These are phyloP conservation scores for Russula abietina DNA, from an alignment of 768 basidiomycete species.

Conservation along the genomic window DNA sequence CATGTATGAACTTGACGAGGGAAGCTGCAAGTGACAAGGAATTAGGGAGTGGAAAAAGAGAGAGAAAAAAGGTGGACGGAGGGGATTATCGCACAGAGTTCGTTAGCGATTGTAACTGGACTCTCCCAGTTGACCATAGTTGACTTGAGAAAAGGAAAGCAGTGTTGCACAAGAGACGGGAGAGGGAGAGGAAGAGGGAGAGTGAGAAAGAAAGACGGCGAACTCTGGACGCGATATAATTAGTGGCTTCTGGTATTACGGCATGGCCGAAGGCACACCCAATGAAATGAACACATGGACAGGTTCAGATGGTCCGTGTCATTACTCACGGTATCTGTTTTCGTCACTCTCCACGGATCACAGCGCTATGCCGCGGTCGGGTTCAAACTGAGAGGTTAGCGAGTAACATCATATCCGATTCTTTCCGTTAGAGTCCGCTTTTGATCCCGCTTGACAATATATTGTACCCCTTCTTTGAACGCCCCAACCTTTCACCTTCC, in stretches of 20 bases:
- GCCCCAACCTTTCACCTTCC: not conserved
- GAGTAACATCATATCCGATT: too few relatives aligned
- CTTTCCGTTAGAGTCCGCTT: too few relatives aligned
- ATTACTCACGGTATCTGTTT: too few relatives aligned
- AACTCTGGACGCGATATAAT: not conserved
- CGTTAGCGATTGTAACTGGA: slow-evolving; percentile 5
- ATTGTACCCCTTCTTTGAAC: not conserved
- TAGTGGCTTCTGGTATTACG: not conserved
- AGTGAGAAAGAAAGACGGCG: not conserved
- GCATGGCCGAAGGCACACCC: not conserved
- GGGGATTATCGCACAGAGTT: slow-evolving; percentile 5
- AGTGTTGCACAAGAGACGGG: not conserved
- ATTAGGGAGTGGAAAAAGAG: too few relatives aligned
- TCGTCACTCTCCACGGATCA: not conserved
- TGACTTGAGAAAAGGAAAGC: too few relatives aligned
- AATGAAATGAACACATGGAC: too few relatives aligned
- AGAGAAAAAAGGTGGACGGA: not conserved
- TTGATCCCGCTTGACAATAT: not conserved
- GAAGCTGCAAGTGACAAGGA: not conserved
- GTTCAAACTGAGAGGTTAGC: not conserved
- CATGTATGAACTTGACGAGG: slow-evolving; percentile 20
- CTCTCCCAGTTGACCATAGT: slow-evolving; percentile 23
- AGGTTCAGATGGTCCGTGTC: too few relatives aligned
- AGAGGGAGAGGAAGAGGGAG: not conserved
- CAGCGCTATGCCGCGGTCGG: not conserved